Base-by-base conservation (phyloP, 2,329 filamentous ascomycete genomes). In the Fusarium pseudograminearum region DNA sequence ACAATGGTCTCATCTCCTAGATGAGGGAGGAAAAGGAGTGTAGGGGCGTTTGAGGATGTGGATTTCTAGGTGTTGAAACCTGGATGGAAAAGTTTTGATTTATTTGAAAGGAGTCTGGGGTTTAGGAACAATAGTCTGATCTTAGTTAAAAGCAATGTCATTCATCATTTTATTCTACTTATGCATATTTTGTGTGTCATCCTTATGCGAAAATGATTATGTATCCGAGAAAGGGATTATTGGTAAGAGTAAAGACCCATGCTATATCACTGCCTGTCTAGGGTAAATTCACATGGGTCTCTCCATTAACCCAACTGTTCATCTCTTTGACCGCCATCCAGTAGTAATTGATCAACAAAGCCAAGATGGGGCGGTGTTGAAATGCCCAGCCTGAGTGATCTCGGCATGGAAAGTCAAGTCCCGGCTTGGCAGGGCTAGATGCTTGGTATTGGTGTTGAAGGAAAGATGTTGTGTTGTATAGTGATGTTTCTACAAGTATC, bases 1-100 rank as follows among this genome's bases (percentile, higher is more conserved):
- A 55, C 5, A 53, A 74, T 2, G 72, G 71, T 8, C 30, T n/a
- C 15, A 69, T 76, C 18, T 47, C 44, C 3, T 51, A 55, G 18
- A 16, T 30, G 1, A 31, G 42, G 2, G 16, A 28, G 22, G n/a
- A 24, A 24, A 24, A 22, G 40, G 24, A 5, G 15, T 42, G 7
- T 15, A 10, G 14, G n/a, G 20, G 20, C 2, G 7, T 1, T 9
- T 16, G 15, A 10, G 20, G 40, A 24, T 6, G 18, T 24, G 8
- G 14, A 16, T 10, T 16, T 11, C 40, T 7, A 12, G 41, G 20
- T 7, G 24, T 7, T 0, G 10, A 11, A 8, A 3, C 16, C 5
- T 7, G 9, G 16, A 50, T n/a, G 31, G 3, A n/a, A n/a, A 26
- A 50, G 31, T n/a, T 24, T 4, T n/a, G 16, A 26, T 18, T 26